Conservation (phyloP, 1,284 basidiomycete species). For the Cryptococcus sp. region DNA sequence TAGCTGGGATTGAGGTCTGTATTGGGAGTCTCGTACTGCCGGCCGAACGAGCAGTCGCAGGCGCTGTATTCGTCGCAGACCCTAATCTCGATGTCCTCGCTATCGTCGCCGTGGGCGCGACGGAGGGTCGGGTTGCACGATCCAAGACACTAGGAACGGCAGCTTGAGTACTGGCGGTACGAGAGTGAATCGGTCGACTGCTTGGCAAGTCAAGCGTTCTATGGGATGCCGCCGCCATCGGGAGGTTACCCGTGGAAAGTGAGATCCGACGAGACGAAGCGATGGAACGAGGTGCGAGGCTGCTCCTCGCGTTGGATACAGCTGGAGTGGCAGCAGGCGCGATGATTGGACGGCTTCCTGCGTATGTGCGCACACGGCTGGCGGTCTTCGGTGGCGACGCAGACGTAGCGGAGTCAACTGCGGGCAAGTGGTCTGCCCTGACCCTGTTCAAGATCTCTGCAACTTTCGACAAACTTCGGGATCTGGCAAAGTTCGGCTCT, state of each 20-base stretch:
- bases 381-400: background rate
- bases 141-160: too few relatives aligned
- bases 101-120: too few relatives aligned
- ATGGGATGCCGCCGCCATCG: conserved; percentile 21
- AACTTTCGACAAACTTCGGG: conserved; percentile 19
- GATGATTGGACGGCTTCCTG: background rate
- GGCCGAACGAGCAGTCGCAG: background rate
- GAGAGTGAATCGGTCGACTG: conserved; percentile 2
- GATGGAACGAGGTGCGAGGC: conserved; percentile 6
- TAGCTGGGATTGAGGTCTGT: background rate
- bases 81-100: background rate
- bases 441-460: conserved; percentile 21
- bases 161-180: background rate
- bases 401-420: background rate
- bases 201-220: conserved; percentile 6
- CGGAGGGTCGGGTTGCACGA: too few relatives aligned
- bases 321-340: conserved; percentile 4
- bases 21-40: background rate
- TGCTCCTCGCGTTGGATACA: background rate
- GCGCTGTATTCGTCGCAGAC: background rate
- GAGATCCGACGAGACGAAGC: conserved; percentile 18
- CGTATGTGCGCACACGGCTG: background rate
- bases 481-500: conserved; percentile 6
- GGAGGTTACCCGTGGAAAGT: conserved; percentile 23
- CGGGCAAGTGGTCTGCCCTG: conserved; percentile 6